Base-by-base conservation (phyloP, 2,329 filamentous ascomycete species). In the Apiospora aurea region DNA sequence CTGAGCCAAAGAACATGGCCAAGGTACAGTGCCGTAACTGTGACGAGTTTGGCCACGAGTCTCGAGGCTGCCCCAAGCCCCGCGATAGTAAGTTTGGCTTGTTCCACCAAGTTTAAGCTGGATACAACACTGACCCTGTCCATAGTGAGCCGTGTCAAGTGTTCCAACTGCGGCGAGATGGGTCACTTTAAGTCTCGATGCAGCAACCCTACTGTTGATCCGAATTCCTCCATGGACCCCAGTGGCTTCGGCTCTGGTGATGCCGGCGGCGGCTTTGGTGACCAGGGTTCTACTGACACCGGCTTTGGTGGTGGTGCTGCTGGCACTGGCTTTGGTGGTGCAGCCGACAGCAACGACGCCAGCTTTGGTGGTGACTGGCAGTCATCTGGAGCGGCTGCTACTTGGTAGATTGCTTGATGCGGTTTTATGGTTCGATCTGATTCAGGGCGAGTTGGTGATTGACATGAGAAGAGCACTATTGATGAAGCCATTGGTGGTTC, bases 11-110 rank as follows among this genome's bases (percentile, higher is more conserved):
- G 75, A 83, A 83, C 77, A 80, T 80, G 77, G 76, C 75, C n/a
- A 80, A 83, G 57, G 77, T 80, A 57, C 79, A 83, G 75, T 89
- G 87, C 80, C 82, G 84, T 71, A 88, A 88, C 81, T 89, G 87
- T 73, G 86, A 87, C 68, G 83, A 83, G 69, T 83, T 80, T 18
- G 88, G 87, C 2, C 87, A 89, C 74, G 77, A 81, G 46, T 80
- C 79, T 71, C 83, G 83, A 70, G 84, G 86, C 4, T 89, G 90
- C 75, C 85, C 88, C 0, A 84, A 89, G 80, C 90, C 90, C 4
- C 84, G 82, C 53, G 87, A 90, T 76, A 87, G 86, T 86, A 81
- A 81, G 84, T 81, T 21, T 24, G 49, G 18, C 29, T 13, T 64
- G 4, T 41, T 7, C 21, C 10, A n/a, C 34, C 29, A 64, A 64